Evolutionary conservation across 2,329 filamentous ascomycete genomes (phyloP).

Genomic region (Rutstroemia sp.): DNA sequence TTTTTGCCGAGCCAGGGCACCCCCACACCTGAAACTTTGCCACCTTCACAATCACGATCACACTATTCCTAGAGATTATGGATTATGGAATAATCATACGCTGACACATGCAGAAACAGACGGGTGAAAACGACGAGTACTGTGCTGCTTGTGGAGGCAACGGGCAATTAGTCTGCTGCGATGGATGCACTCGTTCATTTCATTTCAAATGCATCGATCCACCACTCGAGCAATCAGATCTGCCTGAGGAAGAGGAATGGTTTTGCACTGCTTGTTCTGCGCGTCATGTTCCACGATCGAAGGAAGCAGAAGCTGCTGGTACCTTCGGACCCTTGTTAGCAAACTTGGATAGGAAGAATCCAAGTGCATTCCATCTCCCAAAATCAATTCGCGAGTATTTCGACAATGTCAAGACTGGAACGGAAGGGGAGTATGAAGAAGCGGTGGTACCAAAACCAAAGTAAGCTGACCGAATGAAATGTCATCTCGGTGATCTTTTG

Average conservation of each 20-base stretch:
- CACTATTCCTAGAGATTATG: slow-evolving; percentile 10
- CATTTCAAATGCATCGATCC: slow-evolving; percentile 87
- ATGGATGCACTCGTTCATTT: slow-evolving; percentile 83
- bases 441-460: slow-evolving; percentile 44
- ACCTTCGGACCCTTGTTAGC: slow-evolving; percentile 57
- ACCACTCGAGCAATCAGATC: slow-evolving; percentile 50
- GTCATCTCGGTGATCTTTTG: slow-evolving; percentile 6
- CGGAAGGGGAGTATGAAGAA: slow-evolving; percentile 77
- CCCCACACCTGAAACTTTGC: slow-evolving; percentile 19
- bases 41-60: slow-evolving; percentile 17
- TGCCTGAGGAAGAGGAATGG: slow-evolving; percentile 67
- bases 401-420: slow-evolving; percentile 68
- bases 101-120: slow-evolving; percentile 24
- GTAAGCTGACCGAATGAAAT: slow-evolving; percentile 39
- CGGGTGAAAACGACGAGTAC: slow-evolving; percentile 76
- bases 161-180: slow-evolving; percentile 86
- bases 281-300: slow-evolving; percentile 33
- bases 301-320: slow-evolving; percentile 37
- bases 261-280: slow-evolving; percentile 69
- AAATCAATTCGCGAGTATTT: slow-evolving; percentile 66
- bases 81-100: slow-evolving; percentile 1
- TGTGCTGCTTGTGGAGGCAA: slow-evolving; percentile 80
- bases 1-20: slow-evolving; percentile 24
- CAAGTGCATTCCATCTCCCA: slow-evolving; percentile 67
- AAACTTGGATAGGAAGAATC: slow-evolving; percentile 59